Conservation (phyloP, 176 grass and related monocot species). For the Eleusine coracana region DNA sequence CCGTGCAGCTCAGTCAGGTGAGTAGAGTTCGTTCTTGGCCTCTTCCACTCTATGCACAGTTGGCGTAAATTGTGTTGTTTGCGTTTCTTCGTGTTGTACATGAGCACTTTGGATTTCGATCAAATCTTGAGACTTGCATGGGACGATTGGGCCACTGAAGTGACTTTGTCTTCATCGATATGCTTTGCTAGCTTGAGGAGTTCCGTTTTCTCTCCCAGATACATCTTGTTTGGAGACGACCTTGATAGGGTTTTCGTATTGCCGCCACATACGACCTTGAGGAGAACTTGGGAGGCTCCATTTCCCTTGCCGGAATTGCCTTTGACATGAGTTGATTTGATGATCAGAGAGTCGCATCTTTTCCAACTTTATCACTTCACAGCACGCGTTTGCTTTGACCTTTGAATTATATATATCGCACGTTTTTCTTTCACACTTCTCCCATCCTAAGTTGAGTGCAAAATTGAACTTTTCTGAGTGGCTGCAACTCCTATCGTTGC, state of each 20-base stretch:
- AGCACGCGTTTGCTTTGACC: conserved; percentile 23
- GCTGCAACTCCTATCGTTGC: not conserved
- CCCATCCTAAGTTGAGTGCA: conserved; percentile 48
- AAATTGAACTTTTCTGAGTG: not conserved
- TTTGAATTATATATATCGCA: not conserved
- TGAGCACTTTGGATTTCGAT: not conserved
- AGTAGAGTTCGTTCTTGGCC: conserved; percentile 1
- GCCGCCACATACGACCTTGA: not conserved
- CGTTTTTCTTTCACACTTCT: conserved; percentile 40
- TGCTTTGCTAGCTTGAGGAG: not conserved
- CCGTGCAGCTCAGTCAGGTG: not conserved
- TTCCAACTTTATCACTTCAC: not conserved
- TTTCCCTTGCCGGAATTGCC: conserved; percentile 26
- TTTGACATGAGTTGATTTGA: conserved; percentile 45
- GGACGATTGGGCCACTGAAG: not conserved
- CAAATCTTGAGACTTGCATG: not conserved
- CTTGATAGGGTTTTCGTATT: not conserved
- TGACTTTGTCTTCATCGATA: not conserved
- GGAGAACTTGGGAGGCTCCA: conserved; percentile 24
- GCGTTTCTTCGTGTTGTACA: not conserved
- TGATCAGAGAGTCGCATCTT: conserved; percentile 7
- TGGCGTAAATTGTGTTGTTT: not conserved
- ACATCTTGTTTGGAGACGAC: not conserved
- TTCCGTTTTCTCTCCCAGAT: not conserved
- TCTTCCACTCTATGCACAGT: too few relatives aligned